Conservation (phyloP, 1,139 yeast genomes). For the Scheffersomyces segobiensis region DNA sequence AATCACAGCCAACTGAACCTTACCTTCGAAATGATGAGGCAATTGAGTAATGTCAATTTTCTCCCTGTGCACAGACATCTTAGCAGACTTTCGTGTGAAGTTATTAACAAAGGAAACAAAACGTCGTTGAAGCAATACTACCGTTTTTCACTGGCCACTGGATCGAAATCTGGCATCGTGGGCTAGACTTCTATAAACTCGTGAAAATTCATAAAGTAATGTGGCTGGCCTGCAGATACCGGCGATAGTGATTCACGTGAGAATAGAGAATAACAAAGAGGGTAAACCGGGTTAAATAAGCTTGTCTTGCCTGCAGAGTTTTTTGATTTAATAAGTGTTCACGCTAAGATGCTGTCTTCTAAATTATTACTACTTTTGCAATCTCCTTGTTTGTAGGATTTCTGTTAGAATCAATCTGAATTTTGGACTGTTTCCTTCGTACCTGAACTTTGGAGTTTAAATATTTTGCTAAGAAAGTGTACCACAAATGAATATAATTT, state of each 20-base stretch:
- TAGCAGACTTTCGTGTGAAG: neutral
- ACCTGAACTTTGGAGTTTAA: neutral
- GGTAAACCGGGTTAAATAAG: neutral
- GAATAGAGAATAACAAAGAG: neutral
- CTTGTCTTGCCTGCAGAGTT: neutral
- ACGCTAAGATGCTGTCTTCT: neutral
- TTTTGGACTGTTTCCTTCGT: neutral
- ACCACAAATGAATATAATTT: neutral
- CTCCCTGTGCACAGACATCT: slow-evolving; percentile 43
- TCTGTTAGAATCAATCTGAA: neutral
- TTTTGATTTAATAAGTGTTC: neutral
- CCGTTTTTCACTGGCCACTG: neutral
- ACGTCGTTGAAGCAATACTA: neutral
- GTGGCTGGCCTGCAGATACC: neutral
- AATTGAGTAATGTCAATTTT: slow-evolving; percentile 23
- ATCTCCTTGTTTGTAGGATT: neutral
- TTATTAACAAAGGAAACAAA: neutral
- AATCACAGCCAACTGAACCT: slow-evolving; percentile 78
- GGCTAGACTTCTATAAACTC: neutral
- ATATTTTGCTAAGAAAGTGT: neutral
- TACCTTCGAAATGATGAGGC: slow-evolving; percentile 41
- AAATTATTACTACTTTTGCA: too few species aligned
- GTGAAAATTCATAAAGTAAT: neutral
- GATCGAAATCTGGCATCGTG: neutral
- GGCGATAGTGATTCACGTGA: neutral